These are phyloP conservation scores for Aspergillus sclerotioniger DNA, from an alignment of 495 filamentous ascomycete genomes.

Conservation along the genomic window DNA sequence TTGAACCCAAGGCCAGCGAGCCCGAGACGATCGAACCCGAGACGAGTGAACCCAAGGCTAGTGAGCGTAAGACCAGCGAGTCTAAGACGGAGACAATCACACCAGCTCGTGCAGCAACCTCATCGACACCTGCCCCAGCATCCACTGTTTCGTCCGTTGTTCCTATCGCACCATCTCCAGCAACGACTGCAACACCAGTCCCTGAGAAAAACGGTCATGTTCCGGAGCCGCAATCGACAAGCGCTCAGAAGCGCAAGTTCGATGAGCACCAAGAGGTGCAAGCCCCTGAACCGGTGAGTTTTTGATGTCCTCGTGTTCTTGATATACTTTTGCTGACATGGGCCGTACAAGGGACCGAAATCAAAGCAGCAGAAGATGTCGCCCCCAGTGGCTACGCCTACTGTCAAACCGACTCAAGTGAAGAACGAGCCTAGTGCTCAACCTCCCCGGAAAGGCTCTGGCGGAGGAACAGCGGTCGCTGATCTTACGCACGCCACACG, in stretches of 20 bases:
- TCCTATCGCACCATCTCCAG: constrained; percentile 21
- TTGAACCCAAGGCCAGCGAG: not conserved
- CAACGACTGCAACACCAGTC: constrained; percentile 25
- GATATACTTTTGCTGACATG: constrained; percentile 11
- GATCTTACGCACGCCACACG: constrained; percentile 49
- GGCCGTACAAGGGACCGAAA: constrained; percentile 34
- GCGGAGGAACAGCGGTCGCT: constrained; percentile 22
- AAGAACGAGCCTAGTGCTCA: constrained; percentile 36
- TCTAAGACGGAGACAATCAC: constrained; percentile 37
- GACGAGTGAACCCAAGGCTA: not conserved
- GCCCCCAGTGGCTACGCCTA: constrained; percentile 20
- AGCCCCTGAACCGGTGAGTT: constrained; percentile 34
- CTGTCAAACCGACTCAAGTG: constrained; percentile 21
- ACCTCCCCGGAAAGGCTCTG: constrained; percentile 25
- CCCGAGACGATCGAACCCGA: not conserved
- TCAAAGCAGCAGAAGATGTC: constrained; percentile 42
- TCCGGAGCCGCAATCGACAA: constrained; percentile 28
- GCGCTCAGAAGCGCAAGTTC: constrained; percentile 46
- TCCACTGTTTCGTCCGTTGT: constrained; percentile 6
- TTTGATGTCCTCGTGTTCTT: not conserved
- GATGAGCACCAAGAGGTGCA: constrained; percentile 34
- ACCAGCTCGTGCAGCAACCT: constrained; percentile 30
- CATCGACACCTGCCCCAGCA: constrained; percentile 21
- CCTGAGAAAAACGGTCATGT: constrained; percentile 34
- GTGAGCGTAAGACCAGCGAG: constrained; percentile 17